Evolutionary conservation across 2,329 filamentous ascomycete species (phyloP).

Genomic region (Aspergillus sp.): DNA sequence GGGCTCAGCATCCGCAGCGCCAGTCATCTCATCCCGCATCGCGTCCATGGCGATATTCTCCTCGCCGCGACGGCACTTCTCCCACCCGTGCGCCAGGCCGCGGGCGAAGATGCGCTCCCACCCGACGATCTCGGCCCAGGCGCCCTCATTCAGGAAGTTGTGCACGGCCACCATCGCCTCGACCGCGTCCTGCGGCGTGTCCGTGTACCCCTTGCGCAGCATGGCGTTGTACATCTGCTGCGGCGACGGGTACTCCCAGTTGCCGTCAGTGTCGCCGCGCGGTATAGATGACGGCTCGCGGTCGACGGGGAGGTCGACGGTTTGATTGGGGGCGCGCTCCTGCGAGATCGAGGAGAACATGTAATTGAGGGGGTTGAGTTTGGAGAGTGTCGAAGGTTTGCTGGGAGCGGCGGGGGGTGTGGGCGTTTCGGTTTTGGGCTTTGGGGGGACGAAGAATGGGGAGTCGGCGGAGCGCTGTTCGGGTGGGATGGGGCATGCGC

Average conservation of each 20-base stretch:
- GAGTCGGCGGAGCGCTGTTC: slow-evolving; percentile 44
- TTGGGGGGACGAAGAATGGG: slow-evolving; percentile 42
- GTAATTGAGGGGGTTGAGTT: slow-evolving; percentile 81
- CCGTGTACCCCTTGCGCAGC: slow-evolving; percentile 89
- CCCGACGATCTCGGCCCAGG: slow-evolving; percentile 89
- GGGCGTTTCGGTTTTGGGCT: slow-evolving; percentile 30
- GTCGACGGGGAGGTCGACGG: slow-evolving; percentile 68
- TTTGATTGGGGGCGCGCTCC: slow-evolving; percentile 69
- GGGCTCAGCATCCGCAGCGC: slow-evolving; percentile 38
- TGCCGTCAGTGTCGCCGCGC: slow-evolving; percentile 68
- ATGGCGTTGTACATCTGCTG: slow-evolving; percentile 99
- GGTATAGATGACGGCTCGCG: slow-evolving; percentile 89
- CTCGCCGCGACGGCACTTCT: slow-evolving; percentile 71
- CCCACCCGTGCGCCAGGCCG: slow-evolving; percentile 70
- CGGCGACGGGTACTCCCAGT: slow-evolving; percentile 97
- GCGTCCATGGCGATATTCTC: slow-evolving; percentile 58
- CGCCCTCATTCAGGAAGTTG: slow-evolving; percentile 97
- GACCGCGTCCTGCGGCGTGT: slow-evolving; percentile 89
- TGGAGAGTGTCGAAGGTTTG: slow-evolving; percentile 57
- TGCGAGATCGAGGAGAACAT: slow-evolving; percentile 91
- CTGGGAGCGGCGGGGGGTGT: slow-evolving; percentile 26
- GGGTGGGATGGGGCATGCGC: slow-evolving; percentile 40
- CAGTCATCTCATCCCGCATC: slow-evolving; percentile 48
- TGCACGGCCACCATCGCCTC: slow-evolving; percentile 97
- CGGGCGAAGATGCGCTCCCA: slow-evolving; percentile 85